Evolutionary conservation across 768 basidiomycete genomes (phyloP).

Genomic region (Boletus bicolor): DNA sequence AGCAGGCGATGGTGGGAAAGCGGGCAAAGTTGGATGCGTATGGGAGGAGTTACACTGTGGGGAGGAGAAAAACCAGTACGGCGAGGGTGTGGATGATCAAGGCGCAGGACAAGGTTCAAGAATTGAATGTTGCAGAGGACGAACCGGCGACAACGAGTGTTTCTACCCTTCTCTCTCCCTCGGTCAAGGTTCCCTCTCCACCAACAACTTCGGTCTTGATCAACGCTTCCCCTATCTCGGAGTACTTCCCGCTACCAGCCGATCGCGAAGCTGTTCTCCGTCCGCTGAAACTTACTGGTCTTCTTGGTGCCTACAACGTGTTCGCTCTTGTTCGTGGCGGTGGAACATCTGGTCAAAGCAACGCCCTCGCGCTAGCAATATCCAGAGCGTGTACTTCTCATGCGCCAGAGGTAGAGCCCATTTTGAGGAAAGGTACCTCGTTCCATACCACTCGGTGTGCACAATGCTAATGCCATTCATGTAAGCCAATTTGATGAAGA

Average conservation of each 20-base stretch:
- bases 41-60: slow-evolving; percentile 84
- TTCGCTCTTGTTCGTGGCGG: slow-evolving; percentile 79
- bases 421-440: slow-evolving; percentile 66
- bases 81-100: slow-evolving; percentile 94
- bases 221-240: slow-evolving; percentile 76
- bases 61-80: slow-evolving; percentile 84
- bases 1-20: slow-evolving; percentile 43
- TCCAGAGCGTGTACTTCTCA: slow-evolving; percentile 72
- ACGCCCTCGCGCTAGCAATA: slow-evolving; percentile 75
- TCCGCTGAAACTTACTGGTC: slow-evolving; percentile 79
- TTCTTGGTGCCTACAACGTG: slow-evolving; percentile 80
- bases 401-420: slow-evolving; percentile 57
- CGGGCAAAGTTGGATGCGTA: slow-evolving; percentile 62
- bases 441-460: not conserved
- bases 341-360: slow-evolving; percentile 91
- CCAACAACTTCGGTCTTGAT: slow-evolving; percentile 69
- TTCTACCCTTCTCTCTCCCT: slow-evolving; percentile 18
- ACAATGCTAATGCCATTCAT: not conserved
- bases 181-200: slow-evolving; percentile 31
- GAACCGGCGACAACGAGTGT: slow-evolving; percentile 7
- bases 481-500: slow-evolving; percentile 77
- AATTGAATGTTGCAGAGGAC: not conserved
- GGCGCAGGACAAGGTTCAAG: slow-evolving; percentile 40
- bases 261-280: slow-evolving; percentile 82
- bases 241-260: slow-evolving; percentile 70